Conservation (phyloP, 768 basidiomycete genomes). For the Lactifluus volemus region DNA sequence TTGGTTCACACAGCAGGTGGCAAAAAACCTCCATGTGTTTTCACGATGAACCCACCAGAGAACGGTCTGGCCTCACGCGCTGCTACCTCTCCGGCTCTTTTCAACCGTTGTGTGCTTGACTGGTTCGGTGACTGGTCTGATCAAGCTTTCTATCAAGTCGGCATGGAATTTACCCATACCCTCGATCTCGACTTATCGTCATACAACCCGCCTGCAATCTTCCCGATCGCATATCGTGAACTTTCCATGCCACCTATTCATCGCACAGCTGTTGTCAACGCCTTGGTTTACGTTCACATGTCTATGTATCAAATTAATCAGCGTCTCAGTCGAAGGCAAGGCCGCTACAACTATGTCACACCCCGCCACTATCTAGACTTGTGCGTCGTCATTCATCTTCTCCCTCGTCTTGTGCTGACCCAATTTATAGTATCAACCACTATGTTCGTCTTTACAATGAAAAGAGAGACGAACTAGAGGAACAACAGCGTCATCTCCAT, state of each 20-base stretch:
- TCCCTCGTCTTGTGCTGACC: not conserved
- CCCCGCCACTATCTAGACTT: conserved; percentile 98
- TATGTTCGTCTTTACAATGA: conserved; percentile 93
- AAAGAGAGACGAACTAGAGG: conserved; percentile 95
- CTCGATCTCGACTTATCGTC: conserved; percentile 85
- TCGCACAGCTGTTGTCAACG: conserved; percentile 87
- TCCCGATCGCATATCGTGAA: conserved; percentile 85
- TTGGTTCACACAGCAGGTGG: conserved; percentile 99
- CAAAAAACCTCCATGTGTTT: conserved; percentile 95
- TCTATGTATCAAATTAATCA: conserved; percentile 86
- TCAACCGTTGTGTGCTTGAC: conserved; percentile 98
- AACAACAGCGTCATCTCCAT: conserved; percentile 96
- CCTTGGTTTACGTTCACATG: conserved; percentile 84
- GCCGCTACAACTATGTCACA: conserved; percentile 94
- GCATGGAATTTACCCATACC: conserved; percentile 90
- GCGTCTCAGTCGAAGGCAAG: conserved; percentile 82
- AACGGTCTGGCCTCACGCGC: conserved; percentile 93
- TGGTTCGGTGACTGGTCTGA: conserved; percentile 99
- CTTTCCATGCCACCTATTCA: conserved; percentile 83
- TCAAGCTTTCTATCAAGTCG: conserved; percentile 97
- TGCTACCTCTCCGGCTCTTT: conserved; percentile 94
- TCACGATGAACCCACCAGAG: conserved; percentile 98
- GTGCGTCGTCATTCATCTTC: conserved; percentile 42
- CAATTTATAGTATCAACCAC: conserved; percentile 76
- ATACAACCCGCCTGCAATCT: conserved; percentile 70